Evolutionary conservation across 139 green algal species (phyloP).

Genomic region (Chlamydomonas sphaeroides): DNA sequence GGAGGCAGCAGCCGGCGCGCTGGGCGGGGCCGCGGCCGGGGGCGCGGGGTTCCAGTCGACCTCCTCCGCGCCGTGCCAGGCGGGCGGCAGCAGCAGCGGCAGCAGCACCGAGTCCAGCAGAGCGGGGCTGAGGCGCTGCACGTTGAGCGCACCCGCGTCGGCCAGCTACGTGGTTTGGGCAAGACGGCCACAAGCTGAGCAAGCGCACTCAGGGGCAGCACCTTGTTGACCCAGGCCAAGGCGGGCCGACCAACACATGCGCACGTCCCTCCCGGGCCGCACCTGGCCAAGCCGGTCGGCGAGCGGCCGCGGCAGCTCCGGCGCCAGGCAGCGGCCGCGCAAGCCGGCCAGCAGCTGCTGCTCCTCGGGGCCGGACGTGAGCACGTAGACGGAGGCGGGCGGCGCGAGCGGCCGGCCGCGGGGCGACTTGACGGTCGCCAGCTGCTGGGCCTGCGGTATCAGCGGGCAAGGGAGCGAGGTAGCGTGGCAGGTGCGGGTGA

Average conservation of each 20-base stretch:
- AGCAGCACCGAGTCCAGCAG: slow-evolving; percentile 55
- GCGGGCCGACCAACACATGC: too few relatives aligned
- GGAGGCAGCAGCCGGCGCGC: neutral
- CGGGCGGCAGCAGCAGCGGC: slow-evolving; percentile 58
- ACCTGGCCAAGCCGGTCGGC: slow-evolving; percentile 11
- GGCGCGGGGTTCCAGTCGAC: slow-evolving; percentile 38
- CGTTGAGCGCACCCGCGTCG: slow-evolving; percentile 38
- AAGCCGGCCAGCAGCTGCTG: slow-evolving; percentile 42
- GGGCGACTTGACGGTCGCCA: neutral
- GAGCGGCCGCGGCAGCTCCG: slow-evolving; percentile 13
- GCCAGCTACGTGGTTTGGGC: neutral
- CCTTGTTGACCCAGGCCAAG: too few relatives aligned
- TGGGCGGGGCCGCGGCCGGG: neutral
- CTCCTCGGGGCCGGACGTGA: slow-evolving; percentile 31
- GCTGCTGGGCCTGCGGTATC: neutral
- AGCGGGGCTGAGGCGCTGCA: slow-evolving; percentile 39
- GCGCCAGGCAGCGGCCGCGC: slow-evolving; percentile 18
- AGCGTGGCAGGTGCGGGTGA: too few relatives aligned
- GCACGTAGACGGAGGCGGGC: slow-evolving; percentile 41
- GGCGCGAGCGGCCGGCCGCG: too few relatives aligned
- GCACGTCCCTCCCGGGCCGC: too few relatives aligned
- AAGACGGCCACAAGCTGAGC: too few relatives aligned
- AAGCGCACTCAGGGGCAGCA: too few relatives aligned
- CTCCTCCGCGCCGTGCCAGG: slow-evolving; percentile 50
- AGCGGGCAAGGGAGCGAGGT: too few relatives aligned